phyloP scores from a whole-genome alignment of 2,329 filamentous ascomycete species.

The Cadophora malorum region DNA sequence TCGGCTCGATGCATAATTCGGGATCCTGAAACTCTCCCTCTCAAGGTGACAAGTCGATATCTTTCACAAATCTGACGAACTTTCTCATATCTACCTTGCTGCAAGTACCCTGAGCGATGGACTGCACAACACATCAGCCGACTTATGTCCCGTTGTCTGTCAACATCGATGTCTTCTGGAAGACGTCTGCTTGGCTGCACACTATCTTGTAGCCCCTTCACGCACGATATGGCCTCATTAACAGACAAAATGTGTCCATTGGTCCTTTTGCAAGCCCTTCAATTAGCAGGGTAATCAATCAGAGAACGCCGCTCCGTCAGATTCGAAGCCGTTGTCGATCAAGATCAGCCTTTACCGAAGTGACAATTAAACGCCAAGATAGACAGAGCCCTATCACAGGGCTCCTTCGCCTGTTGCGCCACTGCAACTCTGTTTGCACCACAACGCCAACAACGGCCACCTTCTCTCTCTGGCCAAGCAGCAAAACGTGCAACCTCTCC shows the following conservation, averaged over 20 bases:
- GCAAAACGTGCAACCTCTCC: conserved; percentile 1
- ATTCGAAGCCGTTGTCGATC: conserved; percentile 4
- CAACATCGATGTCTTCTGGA: neutral
- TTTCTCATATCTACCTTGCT: neutral
- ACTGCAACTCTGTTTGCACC: conserved; percentile 4
- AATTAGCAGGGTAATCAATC: neutral
- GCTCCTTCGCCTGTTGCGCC: neutral
- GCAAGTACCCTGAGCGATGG: conserved; percentile 7
- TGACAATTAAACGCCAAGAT: neutral
- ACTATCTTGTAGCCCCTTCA: conserved; percentile 6
- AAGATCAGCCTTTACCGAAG: conserved; percentile 3
- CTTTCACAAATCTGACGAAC: neutral
- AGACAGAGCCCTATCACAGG: conserved; percentile 3
- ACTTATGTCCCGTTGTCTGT: neutral
- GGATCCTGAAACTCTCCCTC: neutral
- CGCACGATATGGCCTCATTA: neutral
- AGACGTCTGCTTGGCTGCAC: neutral
- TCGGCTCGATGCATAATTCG: neutral
- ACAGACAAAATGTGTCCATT: neutral
- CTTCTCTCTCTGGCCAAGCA: conserved; percentile 14
- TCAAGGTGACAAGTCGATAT: neutral
- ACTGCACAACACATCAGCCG: conserved; percentile 5
- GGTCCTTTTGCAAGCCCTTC: conserved; percentile 7
- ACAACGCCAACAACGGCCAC: conserved; percentile 3
- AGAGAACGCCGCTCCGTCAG: neutral